Evolutionary conservation across 1,139 yeast species (phyloP).

Genomic region (Blastobotrys indianensis): DNA sequence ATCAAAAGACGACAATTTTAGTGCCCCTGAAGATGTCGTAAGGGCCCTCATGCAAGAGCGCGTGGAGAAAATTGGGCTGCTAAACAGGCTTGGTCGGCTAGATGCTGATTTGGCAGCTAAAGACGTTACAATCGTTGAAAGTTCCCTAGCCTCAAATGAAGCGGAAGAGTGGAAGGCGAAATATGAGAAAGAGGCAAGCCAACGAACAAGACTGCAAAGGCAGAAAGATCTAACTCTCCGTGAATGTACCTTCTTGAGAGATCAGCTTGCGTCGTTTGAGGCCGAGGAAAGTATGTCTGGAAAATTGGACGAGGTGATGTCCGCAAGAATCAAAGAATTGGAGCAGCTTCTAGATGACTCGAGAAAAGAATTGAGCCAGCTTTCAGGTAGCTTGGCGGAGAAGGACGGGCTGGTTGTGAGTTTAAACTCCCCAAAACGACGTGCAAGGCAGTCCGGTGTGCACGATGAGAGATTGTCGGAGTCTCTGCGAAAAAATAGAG

Average conservation of each 20-base stretch:
- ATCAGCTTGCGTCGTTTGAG: constrained; percentile 40
- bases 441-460: constrained; percentile 13
- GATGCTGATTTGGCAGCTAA: constrained; percentile 31
- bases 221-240: constrained; percentile 51
- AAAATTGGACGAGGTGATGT: constrained; percentile 14
- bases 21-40: constrained; percentile 33
- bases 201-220: constrained; percentile 44
- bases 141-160: constrained; percentile 37
- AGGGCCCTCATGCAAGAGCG: constrained; percentile 30
- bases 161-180: constrained; percentile 34
- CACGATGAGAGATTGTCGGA: constrained; percentile 37
- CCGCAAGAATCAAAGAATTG: constrained; percentile 39
- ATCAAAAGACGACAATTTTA: constrained; percentile 27
- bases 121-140: constrained; percentile 24
- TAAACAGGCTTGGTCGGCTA: constrained; percentile 31
- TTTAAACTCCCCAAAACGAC: constrained; percentile 22
- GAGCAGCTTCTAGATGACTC: constrained; percentile 53
- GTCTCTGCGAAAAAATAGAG: constrained; percentile 27
- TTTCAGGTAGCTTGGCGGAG: constrained; percentile 38
- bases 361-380: constrained; percentile 45
- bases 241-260: constrained; percentile 56
- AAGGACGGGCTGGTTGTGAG: constrained; percentile 28
- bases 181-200: constrained; percentile 32
- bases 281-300: constrained; percentile 27
- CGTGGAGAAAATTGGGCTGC: constrained; percentile 31